These are phyloP conservation scores for Apophysomyces elegans DNA, from an alignment of 371 early-diverging fungal species.

Conservation along the genomic window DNA sequence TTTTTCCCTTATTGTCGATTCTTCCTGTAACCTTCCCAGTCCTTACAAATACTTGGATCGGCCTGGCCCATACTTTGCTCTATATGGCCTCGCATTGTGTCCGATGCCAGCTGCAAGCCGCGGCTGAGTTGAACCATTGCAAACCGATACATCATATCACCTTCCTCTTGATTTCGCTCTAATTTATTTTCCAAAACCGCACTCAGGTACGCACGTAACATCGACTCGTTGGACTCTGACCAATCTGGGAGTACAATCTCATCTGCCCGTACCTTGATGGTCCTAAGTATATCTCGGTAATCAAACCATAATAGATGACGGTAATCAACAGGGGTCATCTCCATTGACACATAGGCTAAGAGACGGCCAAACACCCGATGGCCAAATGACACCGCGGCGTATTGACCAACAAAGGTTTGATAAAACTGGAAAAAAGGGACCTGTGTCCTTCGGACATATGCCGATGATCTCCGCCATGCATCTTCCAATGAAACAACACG, in stretches of 20 bases:
- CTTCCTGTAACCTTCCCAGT: not conserved
- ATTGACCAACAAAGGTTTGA: constrained; percentile 63
- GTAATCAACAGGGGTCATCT: constrained; percentile 52
- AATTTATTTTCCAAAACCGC: constrained; percentile 19
- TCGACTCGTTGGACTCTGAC: not conserved
- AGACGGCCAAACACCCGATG: constrained; percentile 47
- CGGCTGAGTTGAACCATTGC: constrained; percentile 12
- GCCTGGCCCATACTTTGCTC: not conserved
- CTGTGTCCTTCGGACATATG: constrained; percentile 39
- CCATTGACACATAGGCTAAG: constrained; percentile 49
- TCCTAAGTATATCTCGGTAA: constrained; percentile 35
- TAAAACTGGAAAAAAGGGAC: constrained; percentile 63
- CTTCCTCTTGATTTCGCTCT: not conserved
- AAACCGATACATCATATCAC: constrained; percentile 15
- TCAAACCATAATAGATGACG: constrained; percentile 49
- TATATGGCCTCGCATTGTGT: not conserved
- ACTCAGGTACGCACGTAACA: constrained; percentile 18
- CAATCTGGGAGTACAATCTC: constrained; percentile 17
- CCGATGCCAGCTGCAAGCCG: constrained; percentile 2
- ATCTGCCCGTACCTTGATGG: constrained; percentile 25
- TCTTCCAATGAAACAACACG: constrained; percentile 32
- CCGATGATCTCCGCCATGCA: constrained; percentile 52
- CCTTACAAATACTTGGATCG: not conserved
- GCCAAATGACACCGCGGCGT: constrained; percentile 51
- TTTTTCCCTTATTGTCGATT: not conserved